Percentiles rank a stretch among this genome's conserved stretches.
Conservation (phyloP, 305 asterid genomes). For the Andrographis paniculata region DNA sequence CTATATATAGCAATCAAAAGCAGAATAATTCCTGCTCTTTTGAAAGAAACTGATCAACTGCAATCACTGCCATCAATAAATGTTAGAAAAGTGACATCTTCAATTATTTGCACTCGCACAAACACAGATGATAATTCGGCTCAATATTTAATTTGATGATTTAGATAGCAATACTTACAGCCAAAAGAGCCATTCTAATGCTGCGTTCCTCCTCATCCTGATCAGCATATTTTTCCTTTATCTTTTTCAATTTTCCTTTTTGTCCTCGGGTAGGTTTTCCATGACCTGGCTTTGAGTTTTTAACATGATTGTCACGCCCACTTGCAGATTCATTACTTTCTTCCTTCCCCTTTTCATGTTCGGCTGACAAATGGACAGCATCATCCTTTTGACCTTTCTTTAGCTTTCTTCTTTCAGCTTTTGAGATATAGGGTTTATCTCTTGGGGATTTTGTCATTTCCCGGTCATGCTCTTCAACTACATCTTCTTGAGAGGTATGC, state of each 20-base stretch:
- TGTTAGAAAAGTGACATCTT: no score
- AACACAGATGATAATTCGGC: slow-evolving; percentile 3
- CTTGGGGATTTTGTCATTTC: slow-evolving; percentile 38
- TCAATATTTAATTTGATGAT: slow-evolving; percentile 7
- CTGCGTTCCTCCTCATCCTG: slow-evolving; percentile 95
- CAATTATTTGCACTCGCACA: neutral
- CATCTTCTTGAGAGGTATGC: slow-evolving; percentile 38
- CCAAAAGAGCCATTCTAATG: slow-evolving; percentile 77
- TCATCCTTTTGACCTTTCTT: slow-evolving; percentile 73
- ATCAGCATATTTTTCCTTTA: slow-evolving; percentile 95
- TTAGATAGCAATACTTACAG: slow-evolving; percentile 41
- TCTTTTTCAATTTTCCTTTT: slow-evolving; percentile 82
- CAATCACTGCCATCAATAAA: no score
- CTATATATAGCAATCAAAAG: no score
- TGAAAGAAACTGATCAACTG: no score
- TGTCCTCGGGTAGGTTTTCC: slow-evolving; percentile 86
- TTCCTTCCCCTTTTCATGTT: slow-evolving; percentile 29
- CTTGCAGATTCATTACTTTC: slow-evolving; percentile 27
- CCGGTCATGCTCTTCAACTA: slow-evolving; percentile 27
- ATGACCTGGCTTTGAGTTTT: slow-evolving; percentile 34
- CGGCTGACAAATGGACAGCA: slow-evolving; percentile 23
- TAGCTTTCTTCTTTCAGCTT: slow-evolving; percentile 88
- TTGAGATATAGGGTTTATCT: slow-evolving; percentile 78
- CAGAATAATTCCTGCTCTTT: no score
- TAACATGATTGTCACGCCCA: slow-evolving; percentile 27